These are phyloP conservation scores for Daldinia childiae DNA, from an alignment of 495 filamentous ascomycete species.

Conservation along the genomic window DNA sequence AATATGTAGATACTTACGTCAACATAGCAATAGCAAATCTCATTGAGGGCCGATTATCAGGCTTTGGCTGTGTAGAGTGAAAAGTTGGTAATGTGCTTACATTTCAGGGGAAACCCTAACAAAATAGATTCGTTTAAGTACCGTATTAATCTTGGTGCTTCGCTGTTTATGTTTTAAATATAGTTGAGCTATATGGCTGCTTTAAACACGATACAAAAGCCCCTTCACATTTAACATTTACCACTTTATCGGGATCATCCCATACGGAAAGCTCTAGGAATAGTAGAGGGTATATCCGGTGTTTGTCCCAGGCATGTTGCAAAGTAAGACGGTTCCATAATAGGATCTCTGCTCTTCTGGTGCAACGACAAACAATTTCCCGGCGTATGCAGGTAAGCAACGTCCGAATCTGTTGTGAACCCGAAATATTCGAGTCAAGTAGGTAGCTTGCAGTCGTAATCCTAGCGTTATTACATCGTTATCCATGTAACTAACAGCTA, in stretches of 20 bases:
- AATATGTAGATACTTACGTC: neutral
- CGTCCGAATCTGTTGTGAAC: neutral
- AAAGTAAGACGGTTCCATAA: neutral
- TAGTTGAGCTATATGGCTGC: neutral
- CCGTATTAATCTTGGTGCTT: neutral
- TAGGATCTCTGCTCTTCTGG: neutral
- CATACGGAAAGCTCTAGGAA: neutral
- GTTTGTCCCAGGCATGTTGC: conserved; percentile 3
- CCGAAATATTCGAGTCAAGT: neutral
- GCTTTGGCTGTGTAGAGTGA: neutral
- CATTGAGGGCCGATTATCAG: neutral
- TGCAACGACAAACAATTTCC: conserved; percentile 1
- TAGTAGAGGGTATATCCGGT: neutral
- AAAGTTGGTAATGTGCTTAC: neutral
- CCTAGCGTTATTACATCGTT: neutral
- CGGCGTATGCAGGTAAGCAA: neutral
- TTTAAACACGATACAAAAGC: neutral
- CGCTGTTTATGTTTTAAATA: neutral
- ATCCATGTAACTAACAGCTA: neutral
- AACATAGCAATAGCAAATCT: neutral
- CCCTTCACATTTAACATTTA: too few species aligned
- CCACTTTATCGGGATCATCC: neutral
- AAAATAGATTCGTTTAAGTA: neutral
- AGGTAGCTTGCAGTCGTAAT: neutral
- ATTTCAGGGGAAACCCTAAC: neutral